Percentiles rank a stretch among this genome's conserved stretches.
Conservation (phyloP, 2,329 filamentous ascomycete genomes). For the Arachnomyces sp. region DNA sequence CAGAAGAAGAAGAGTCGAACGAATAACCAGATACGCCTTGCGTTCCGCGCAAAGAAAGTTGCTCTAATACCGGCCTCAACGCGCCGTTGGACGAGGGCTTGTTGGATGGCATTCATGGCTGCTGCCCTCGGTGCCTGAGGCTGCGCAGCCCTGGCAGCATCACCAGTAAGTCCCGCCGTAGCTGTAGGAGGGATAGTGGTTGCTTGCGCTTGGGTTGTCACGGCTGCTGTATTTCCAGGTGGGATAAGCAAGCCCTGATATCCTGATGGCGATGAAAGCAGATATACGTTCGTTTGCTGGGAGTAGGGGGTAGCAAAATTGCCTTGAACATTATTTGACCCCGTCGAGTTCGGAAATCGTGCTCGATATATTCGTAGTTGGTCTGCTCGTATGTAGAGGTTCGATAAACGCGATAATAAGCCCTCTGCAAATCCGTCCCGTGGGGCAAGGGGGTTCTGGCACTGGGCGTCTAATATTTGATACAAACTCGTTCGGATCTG, state of each 20-base stretch:
- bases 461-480: slow-evolving; percentile 25
- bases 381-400: slow-evolving; percentile 23
- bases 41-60: slow-evolving; percentile 32
- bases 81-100: slow-evolving; percentile 20
- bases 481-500: slow-evolving; percentile 23
- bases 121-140: slow-evolving; percentile 12
- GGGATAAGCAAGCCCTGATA: slow-evolving; percentile 38
- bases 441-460: slow-evolving; percentile 17
- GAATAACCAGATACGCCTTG: slow-evolving; percentile 48
- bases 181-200: background rate
- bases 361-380: slow-evolving; percentile 22
- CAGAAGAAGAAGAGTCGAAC: slow-evolving; percentile 51
- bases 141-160: slow-evolving; percentile 1
- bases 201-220: slow-evolving; percentile 1
- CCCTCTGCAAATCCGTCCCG: slow-evolving; percentile 20
- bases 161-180: slow-evolving; percentile 2
- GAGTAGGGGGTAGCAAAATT: slow-evolving; percentile 6
- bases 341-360: slow-evolving; percentile 4
- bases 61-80: slow-evolving; percentile 20
- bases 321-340: slow-evolving; percentile 14
- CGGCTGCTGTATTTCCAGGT: slow-evolving; percentile 23
- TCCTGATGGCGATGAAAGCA: slow-evolving; percentile 38
- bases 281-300: slow-evolving; percentile 25
- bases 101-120: slow-evolving; percentile 26
- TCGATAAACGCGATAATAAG: slow-evolving; percentile 23